Base-by-base conservation (phyloP, 208 protist genomes). In the Leishmania guyanensis region DNA sequence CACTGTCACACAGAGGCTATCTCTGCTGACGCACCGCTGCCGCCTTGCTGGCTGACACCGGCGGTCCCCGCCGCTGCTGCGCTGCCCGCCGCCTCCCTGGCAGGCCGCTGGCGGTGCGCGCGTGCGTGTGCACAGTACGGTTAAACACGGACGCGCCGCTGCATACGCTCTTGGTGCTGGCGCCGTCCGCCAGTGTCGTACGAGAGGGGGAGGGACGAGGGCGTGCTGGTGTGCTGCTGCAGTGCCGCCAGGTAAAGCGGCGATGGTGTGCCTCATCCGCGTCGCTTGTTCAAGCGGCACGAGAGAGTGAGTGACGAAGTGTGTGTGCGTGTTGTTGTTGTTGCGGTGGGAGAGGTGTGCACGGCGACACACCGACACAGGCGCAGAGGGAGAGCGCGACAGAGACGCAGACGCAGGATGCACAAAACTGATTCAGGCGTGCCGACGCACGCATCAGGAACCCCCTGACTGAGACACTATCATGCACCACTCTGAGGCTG, bases 131-230 rank as follows among this genome's bases (percentile, higher is more conserved):
- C 29, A 65, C 76, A 80, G 76, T 80, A 72, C 76, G 76, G 73
- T 80, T 80, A 80, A 80, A 80, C 77, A 80, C 77, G 77, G 77
- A 80, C 77, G 77, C 77, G 77, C 77, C 66, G 64, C 53, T 68
- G 77, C 77, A 56, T 80, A 80, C 36, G 36, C 36, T 33, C 77
- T 80, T 58, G 64, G 77, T 80, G 77, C 77, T 70, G 43, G 77
- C 77, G 77, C 66, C 60, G 77, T 80, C 77, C 77, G 77, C 77
- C 77, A 80, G 77, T 80, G 77, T 80, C 77, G 77, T 74, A 80
- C 77, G 77, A 80, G 77, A 80, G 36, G 43, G 46, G 12, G 48
- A 54, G 58, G 1, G 5, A 50, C 26, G 76, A 36, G n/a, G 60
- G 60, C 60, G 60, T 65, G 60, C 60, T 14, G 60, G 36, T 39